These are phyloP conservation scores for Colletotrichum lini DNA, from an alignment of 2,329 filamentous ascomycete species.

Conservation along the genomic window DNA sequence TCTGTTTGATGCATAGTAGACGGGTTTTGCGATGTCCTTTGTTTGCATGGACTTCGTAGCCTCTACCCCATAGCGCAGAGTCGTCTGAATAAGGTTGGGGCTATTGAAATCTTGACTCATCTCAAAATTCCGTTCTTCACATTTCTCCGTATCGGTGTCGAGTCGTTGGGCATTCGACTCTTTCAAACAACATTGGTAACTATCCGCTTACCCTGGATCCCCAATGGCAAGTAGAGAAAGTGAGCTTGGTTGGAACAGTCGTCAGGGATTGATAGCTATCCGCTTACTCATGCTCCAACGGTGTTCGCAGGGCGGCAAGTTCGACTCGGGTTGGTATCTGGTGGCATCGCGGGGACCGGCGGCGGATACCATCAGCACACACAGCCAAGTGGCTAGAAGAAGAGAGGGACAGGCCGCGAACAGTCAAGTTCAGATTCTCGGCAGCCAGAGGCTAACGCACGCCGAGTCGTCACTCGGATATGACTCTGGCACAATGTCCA, in stretches of 20 bases:
- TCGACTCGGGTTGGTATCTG: neutral
- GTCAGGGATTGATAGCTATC: slow-evolving; percentile 31
- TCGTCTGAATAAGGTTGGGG: slow-evolving; percentile 39
- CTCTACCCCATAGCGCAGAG: neutral
- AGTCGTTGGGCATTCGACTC: neutral
- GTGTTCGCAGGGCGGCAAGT: neutral
- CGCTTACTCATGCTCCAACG: neutral
- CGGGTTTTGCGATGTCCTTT: too few relatives aligned
- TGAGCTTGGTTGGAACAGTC: neutral
- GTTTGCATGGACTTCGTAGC: neutral
- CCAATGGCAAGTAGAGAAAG: neutral
- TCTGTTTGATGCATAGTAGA: neutral
- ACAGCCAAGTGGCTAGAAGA: too few relatives aligned
- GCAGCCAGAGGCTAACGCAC: neutral
- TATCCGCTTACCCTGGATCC: neutral
- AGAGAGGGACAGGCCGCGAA: too few relatives aligned
- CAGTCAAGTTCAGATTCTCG: too few relatives aligned
- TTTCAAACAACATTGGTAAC: too few relatives aligned
- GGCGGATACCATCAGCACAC: neutral
- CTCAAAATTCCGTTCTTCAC: too few relatives aligned
- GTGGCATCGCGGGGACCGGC: neutral
- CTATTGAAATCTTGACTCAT: neutral
- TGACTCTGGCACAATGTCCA: too few relatives aligned
- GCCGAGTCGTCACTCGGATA: neutral
- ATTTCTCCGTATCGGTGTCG: neutral